These are phyloP conservation scores for Hypomontagnella monticulosa DNA, from an alignment of 495 filamentous ascomycete species.

Conservation along the genomic window DNA sequence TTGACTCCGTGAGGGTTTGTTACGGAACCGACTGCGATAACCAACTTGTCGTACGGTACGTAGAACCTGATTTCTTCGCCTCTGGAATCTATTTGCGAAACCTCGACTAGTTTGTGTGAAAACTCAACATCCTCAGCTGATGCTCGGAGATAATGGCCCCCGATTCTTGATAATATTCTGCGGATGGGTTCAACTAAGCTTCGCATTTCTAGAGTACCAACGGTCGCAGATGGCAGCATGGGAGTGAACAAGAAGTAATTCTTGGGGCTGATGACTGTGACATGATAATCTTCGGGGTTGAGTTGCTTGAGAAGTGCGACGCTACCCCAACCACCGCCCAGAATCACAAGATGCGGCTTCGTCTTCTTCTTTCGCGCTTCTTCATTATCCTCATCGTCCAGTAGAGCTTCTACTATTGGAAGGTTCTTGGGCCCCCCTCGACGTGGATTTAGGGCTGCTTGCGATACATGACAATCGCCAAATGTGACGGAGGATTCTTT, in stretches of 20 bases:
- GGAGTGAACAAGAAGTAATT: conserved; percentile 99
- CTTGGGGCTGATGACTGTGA: conserved; percentile 90
- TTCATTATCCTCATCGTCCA: conserved; percentile 86
- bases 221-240: conserved; percentile 95
- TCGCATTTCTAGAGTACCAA: conserved; percentile 90
- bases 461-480: conserved; percentile 81
- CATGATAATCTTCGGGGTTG: conserved; percentile 88
- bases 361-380: conserved; percentile 74
- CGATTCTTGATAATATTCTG: conserved; percentile 76
- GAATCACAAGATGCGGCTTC: conserved; percentile 90
- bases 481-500: conserved; percentile 66
- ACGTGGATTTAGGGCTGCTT: conserved; percentile 80
- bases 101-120: conserved; percentile 87
- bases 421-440: conserved; percentile 95
- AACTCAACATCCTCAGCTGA: conserved; percentile 89
- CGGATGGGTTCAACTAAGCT: conserved; percentile 94
- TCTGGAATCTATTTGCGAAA: conserved; percentile 73
- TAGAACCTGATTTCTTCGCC: conserved; percentile 85
- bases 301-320: conserved; percentile 91
- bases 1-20: conserved; percentile 97
- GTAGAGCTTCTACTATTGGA: conserved; percentile 83
- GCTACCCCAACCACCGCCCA: conserved; percentile 96
- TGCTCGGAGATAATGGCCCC: conserved; percentile 90
- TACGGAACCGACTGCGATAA: conserved; percentile 89
- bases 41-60: conserved; percentile 98